phyloP scores from a whole-genome alignment of 331 rosid species.

The Quercus lobata region DNA sequence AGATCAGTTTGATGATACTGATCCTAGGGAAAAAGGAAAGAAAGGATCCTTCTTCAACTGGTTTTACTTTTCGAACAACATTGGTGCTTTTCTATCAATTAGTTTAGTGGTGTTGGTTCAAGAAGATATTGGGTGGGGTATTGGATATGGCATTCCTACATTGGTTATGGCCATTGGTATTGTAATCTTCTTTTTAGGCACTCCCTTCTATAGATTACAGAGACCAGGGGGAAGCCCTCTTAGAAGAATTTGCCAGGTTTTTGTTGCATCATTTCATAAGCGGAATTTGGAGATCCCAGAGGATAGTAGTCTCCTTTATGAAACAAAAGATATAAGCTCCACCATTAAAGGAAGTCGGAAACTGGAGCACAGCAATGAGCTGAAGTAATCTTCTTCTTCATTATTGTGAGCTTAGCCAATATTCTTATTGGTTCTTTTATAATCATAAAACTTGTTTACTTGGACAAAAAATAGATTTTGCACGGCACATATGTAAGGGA shows the following conservation, averaged over 20 bases:
- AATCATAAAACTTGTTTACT: no score
- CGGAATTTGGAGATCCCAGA: not conserved
- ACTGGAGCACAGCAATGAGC: conserved; percentile 23
- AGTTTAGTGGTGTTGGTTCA: conserved; percentile 33
- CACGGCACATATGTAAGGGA: no score
- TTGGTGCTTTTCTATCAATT: conserved; percentile 25
- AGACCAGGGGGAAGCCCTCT: conserved; percentile 36
- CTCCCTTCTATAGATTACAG: conserved; percentile 25
- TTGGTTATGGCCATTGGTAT: conserved; percentile 21
- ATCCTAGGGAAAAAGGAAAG: conserved; percentile 25
- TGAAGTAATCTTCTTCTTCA: conserved; percentile 11
- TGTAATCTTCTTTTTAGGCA: conserved; percentile 20
- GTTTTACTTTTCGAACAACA: conserved; percentile 26
- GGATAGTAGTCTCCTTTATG: conserved; percentile 19
- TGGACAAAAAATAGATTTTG: no score
- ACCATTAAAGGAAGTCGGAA: conserved; percentile 33
- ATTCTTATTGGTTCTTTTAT: not conserved
- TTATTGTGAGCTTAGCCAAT: not conserved
- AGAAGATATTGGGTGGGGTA: conserved; percentile 32
- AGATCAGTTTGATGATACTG: conserved; percentile 31
- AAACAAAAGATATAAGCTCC: conserved; percentile 15
- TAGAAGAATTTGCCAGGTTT: conserved; percentile 26
- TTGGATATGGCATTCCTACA: conserved; percentile 32
- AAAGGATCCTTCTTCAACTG: conserved; percentile 30
- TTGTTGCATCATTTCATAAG: conserved; percentile 20